phyloP scores from a whole-genome alignment of 2,329 filamentous ascomycete species.

The Colletotrichum tabaci region DNA sequence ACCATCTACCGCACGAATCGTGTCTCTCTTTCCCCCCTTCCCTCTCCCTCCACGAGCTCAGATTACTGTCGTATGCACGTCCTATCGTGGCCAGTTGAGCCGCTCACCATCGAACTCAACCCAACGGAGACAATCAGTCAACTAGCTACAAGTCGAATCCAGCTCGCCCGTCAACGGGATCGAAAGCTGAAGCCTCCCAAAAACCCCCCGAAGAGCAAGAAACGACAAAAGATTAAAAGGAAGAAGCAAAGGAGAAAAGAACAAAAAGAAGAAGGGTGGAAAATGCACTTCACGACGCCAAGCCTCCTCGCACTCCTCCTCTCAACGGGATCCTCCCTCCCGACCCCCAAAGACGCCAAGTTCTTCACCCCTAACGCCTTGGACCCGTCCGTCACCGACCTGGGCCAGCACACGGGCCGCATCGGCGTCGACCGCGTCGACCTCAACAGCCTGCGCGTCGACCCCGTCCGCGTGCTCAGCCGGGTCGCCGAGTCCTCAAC shows the following conservation, averaged over 20 bases:
- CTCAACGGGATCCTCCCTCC: slow-evolving; percentile 1
- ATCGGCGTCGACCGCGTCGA: slow-evolving; percentile 39
- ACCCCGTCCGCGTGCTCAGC: slow-evolving; percentile 21
- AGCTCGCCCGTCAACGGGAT: background rate
- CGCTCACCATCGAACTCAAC: background rate
- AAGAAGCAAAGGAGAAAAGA: no score
- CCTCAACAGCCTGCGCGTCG: slow-evolving; percentile 30
- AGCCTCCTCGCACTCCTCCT: background rate
- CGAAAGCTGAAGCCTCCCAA: no score
- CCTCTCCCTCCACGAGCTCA: background rate
- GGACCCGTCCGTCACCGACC: background rate
- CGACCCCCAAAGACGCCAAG: slow-evolving; percentile 28
- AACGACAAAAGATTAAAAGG: background rate
- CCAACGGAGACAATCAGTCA: background rate
- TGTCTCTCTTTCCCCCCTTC: no score
- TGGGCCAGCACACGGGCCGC: slow-evolving; percentile 11
- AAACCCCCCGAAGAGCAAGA: no score
- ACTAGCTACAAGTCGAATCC: no score
- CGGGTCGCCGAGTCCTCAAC: background rate
- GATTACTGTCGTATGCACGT: background rate
- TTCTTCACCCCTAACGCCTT: background rate
- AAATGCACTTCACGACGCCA: slow-evolving; percentile 3
- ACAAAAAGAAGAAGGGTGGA: no score
- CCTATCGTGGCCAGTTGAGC: background rate
- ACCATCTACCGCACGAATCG: background rate